Evolutionary conservation across 1,284 basidiomycete species (phyloP), one percentile per base, ranked within the genome.

Genomic region (Moesziomyces aphidis): DNA sequence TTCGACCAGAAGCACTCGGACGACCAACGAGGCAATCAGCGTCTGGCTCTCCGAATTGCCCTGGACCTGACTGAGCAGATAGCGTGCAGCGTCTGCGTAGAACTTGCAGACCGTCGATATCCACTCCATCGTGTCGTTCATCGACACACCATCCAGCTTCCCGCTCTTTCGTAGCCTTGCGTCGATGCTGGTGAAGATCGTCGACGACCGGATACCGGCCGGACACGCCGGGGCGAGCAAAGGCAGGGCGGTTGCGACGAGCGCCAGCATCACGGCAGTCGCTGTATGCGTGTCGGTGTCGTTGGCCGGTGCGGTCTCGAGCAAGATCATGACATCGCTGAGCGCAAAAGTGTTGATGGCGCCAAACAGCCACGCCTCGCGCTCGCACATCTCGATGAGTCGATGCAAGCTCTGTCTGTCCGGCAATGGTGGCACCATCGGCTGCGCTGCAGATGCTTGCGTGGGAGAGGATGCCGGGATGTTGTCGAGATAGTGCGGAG

Each of bases 281-380:
- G 58, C 68, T 23, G 45, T 49, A 23, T 58, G 11, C 3, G 19
- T 8, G n/a, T 71, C 68, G 24, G n/a, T 43, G 19, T 71, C 55
- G 2, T 19, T 5, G 5, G 5, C 43, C 3, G 59, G 31, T 9
- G 28, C 7, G 2, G 54, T 34, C 9, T 55, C 62, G 4, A 61
- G 22, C 15, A 71, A 42, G 5, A 48, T 43, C 17, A 52, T 51
- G 3, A 71, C 57, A 28, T 65, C 62, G 39, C 26, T 22, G 6
- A 71, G 44, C 1, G 59, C 62, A 21, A 59, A 46, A n/a, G 24
- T 42, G 36, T 71, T 71, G 58, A 65, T 50, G 9, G 58, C 58
- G 10, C 51, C 24, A n/a, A 61, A 61, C 1, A 65, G 36, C 68
- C 68, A 71, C 3, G 52, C 49, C 1, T 50, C 55, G 31, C 34